Base-by-base conservation (phyloP, 2,329 filamentous ascomycete species). In the Aspergillus quadrilineatus region DNA sequence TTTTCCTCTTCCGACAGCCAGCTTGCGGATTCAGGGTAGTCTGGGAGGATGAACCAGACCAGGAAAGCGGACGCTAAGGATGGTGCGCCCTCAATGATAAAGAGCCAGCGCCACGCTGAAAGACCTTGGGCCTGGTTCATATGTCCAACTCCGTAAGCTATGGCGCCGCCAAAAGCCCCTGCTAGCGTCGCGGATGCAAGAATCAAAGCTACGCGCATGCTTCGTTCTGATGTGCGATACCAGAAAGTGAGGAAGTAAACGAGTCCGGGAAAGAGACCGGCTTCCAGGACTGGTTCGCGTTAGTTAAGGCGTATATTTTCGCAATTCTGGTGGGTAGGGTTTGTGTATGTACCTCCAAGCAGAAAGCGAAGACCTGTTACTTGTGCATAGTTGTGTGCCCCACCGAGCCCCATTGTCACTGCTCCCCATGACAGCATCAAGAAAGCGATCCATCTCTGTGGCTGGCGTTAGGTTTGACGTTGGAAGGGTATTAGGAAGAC, bases 121-220 rank as follows among this genome's bases (percentile, higher is more conserved):
- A 75, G 64, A 0, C 70, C 71, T 4, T 62, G 64, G 5, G 68
- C 61, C 4, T 67, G 65, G 41, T 66, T 65, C 63, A 55, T 75
- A 44, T 79, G 73, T 0, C 75, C 76, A 0, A 79, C 72, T 0
- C 74, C 81, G 55, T 81, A 85, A 1, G 84, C 85, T 64, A 78
- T 78, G 6, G 80, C 75, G 2, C 82, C 82, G 4, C 81, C 80
- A 63, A 84, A 83, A 0, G 79, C 80, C 34, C 72, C 79, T 61
- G 70, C 82, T 62, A 77, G 80, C 69, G 82, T 83, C n/a, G 70
- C 85, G 73, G 75, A 85, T 68, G 65, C 81, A 49, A 82, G 70
- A 65, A 79, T 76, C 58, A 81, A 77, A 0, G 82, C 80, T 65
- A 89, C 81, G 6, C 85, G 82, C 65, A 84, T 80, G 1, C 79